These are phyloP conservation scores for Tympanopsis confertula DNA, from an alignment of 2,329 filamentous ascomycete genomes.

Conservation along the genomic window DNA sequence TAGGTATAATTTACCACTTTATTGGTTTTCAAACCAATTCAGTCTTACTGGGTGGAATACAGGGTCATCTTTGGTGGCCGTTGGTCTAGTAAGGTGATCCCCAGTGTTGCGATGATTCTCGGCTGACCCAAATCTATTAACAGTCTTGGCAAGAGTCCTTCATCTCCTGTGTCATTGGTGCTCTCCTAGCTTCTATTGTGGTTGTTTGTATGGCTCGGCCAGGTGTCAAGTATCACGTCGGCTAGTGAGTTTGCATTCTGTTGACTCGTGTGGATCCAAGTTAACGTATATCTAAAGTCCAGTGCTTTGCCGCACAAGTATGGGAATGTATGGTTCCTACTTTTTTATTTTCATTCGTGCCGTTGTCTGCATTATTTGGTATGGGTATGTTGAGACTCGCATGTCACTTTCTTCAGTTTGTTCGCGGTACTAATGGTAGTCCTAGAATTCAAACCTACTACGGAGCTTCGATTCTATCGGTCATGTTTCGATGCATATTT, in stretches of 20 bases:
- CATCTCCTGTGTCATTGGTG: conserved; percentile 11
- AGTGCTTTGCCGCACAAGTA: conserved; percentile 21
- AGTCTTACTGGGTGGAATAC: conserved; percentile 15
- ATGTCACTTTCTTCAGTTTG: no score
- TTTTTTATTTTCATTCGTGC: conserved; percentile 23
- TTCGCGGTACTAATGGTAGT: no score
- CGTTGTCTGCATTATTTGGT: conserved; percentile 17
- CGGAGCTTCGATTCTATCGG: conserved; percentile 10
- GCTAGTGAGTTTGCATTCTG: conserved; percentile 7
- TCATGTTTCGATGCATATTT: conserved; percentile 19
- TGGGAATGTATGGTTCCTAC: conserved; percentile 29
- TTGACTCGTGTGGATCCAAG: no score
- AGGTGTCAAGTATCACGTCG: conserved; percentile 13
- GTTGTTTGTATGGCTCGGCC: conserved; percentile 14
- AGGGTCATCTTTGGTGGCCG: conserved; percentile 13
- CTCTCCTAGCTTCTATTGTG: conserved; percentile 10
- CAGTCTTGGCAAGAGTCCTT: conserved; percentile 15
- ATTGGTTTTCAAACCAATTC: conserved; percentile 16
- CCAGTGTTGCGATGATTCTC: neutral
- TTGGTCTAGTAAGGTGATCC: conserved; percentile 9
- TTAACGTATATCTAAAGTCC: conserved; percentile 10
- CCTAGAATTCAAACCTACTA: no score
- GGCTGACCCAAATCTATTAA: neutral
- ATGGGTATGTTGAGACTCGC: no score
- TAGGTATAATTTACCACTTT: conserved; percentile 12